Evolutionary conservation across 495 filamentous ascomycete species (phyloP).

Genomic region (Hypoxylon subgilvum): DNA sequence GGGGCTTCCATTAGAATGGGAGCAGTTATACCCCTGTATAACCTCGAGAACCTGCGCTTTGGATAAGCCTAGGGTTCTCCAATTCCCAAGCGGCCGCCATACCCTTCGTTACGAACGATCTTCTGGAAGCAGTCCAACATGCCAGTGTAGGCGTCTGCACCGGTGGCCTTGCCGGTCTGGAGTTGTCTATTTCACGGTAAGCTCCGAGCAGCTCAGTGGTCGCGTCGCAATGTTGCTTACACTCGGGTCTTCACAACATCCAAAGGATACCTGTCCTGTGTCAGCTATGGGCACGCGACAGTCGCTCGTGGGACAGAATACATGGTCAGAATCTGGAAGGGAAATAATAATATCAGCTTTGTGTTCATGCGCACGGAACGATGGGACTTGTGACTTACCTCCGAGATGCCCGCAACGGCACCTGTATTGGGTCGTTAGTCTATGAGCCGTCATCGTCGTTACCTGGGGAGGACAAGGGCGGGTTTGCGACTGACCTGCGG

Average conservation of each 20-base stretch:
- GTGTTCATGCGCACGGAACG: slow-evolving; percentile 11
- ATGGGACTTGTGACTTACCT: slow-evolving; percentile 62
- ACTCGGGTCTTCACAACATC: slow-evolving; percentile 98
- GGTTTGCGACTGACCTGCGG: slow-evolving; percentile 64
- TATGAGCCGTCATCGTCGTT: background rate
- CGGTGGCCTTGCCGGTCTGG: slow-evolving; percentile 72
- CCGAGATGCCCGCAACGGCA: slow-evolving; percentile 89
- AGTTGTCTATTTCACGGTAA: slow-evolving; percentile 71
- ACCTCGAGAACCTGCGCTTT: slow-evolving; percentile 70
- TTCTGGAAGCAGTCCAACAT: slow-evolving; percentile 98
- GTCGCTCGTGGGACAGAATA: slow-evolving; percentile 30
- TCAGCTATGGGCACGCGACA: slow-evolving; percentile 64
- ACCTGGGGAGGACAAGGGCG: background rate
- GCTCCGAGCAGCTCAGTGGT: slow-evolving; percentile 11
- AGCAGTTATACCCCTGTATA: slow-evolving; percentile 94
- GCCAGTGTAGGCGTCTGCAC: slow-evolving; percentile 85
- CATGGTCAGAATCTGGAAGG: slow-evolving; percentile 19
- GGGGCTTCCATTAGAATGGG: slow-evolving; percentile 99
- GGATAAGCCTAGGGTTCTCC: slow-evolving; percentile 11
- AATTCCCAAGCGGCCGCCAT: slow-evolving; percentile 35
- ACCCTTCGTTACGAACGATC: slow-evolving; percentile 95
- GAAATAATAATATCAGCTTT: slow-evolving; percentile 11
- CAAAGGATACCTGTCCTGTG: slow-evolving; percentile 80
- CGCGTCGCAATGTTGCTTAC: slow-evolving; percentile 58
- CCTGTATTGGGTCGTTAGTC: slow-evolving; percentile 47